Conservation (phyloP, 2,329 filamentous ascomycete species). For the Waltergamsia citrina region DNA sequence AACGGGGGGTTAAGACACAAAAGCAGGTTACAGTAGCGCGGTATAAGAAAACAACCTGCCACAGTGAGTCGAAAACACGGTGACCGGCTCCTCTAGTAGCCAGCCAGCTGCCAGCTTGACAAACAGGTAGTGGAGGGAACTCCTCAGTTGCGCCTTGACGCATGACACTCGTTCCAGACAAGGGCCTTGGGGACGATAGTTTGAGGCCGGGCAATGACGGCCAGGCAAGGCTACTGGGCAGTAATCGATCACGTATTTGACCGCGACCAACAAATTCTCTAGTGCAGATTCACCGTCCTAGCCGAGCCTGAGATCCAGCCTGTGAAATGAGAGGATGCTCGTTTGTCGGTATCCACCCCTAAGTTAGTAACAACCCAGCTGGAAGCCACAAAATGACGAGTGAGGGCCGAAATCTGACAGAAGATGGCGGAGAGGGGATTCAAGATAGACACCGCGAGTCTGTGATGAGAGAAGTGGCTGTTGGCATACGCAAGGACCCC, state of each 20-base stretch:
- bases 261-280: background rate
- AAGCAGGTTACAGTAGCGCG: background rate
- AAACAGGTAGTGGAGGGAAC: background rate
- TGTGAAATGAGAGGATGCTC: constrained; percentile 1
- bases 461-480: background rate
- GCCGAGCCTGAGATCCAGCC: background rate
- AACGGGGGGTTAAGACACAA: too few species aligned
- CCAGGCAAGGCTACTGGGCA: background rate
- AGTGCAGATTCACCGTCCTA: background rate
- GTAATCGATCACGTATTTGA: background rate
- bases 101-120: constrained; percentile 1
- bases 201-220: background rate
- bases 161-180: background rate
- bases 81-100: background rate
- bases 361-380: background rate
- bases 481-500: background rate
- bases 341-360: constrained; percentile 1
- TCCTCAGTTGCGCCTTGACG: background rate
- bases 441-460: too few species aligned
- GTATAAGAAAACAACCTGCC: background rate
- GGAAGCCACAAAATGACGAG: constrained; percentile 6
- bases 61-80: background rate
- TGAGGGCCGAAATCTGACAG: constrained; percentile 2
- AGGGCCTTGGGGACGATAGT: background rate
- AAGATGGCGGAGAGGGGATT: constrained; percentile 1